Conservation (phyloP, 768 basidiomycete species). For the Calocybe indica region DNA sequence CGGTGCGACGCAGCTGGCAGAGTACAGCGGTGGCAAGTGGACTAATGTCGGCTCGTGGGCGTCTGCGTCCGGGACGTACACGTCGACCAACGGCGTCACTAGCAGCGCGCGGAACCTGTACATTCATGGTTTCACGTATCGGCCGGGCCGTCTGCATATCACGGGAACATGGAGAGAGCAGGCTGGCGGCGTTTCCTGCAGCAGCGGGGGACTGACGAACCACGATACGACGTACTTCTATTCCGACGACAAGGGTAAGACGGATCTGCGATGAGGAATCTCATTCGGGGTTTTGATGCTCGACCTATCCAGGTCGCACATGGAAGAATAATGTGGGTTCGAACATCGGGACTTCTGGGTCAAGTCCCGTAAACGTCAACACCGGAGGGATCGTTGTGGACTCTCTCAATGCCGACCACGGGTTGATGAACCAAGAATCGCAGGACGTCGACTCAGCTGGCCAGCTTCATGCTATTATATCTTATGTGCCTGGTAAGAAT, state of each 20-base stretch:
- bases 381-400: slow-evolving; percentile 38
- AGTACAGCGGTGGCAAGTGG: slow-evolving; percentile 36
- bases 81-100: slow-evolving; percentile 31
- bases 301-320: slow-evolving; percentile 26
- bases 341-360: slow-evolving; percentile 32
- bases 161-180: slow-evolving; percentile 46
- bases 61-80: slow-evolving; percentile 35
- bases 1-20: slow-evolving; percentile 40
- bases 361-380: slow-evolving; percentile 35
- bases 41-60: slow-evolving; percentile 43
- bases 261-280: background rate
- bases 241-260: slow-evolving; percentile 37
- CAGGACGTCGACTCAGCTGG: slow-evolving; percentile 40
- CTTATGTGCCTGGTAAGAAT: slow-evolving; percentile 37
- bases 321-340: slow-evolving; percentile 39
- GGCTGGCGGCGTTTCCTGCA: slow-evolving; percentile 34
- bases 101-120: slow-evolving; percentile 39
- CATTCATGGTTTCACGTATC: slow-evolving; percentile 42
- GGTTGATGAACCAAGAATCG: slow-evolving; percentile 47
- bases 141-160: slow-evolving; percentile 29
- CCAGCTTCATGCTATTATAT: slow-evolving; percentile 41
- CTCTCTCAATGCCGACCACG: slow-evolving; percentile 39
- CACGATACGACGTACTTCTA: slow-evolving; percentile 43
- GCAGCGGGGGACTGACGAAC: slow-evolving; percentile 37
- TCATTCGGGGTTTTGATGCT: background rate